These are phyloP conservation scores for Picochlorum sp. DNA, from an alignment of 139 green algal genomes.

Conservation along the genomic window DNA sequence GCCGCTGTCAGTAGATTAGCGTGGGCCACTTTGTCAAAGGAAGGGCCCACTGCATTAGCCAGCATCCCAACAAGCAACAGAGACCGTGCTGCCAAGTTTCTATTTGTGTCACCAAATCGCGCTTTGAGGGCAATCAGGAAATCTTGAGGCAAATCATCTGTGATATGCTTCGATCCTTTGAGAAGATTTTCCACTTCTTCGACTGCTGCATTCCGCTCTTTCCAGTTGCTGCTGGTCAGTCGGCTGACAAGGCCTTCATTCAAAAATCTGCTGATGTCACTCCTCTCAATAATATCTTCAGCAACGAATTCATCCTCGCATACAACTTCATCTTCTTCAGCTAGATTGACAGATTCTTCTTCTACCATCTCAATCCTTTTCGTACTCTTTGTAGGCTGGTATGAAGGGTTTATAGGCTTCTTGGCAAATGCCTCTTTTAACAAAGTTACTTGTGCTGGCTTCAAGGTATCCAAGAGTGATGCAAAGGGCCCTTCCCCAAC, in stretches of 20 bases:
- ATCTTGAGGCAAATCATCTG: slow-evolving; percentile 30
- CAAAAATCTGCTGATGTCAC: slow-evolving; percentile 61
- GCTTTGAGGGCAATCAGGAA: slow-evolving; percentile 12
- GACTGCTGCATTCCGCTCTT: slow-evolving; percentile 79
- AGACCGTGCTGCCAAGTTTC: slow-evolving; percentile 69
- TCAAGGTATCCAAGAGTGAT: slow-evolving; percentile 64
- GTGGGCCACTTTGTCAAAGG: slow-evolving; percentile 44
- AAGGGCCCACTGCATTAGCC: slow-evolving; percentile 68
- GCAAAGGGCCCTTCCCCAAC: slow-evolving; percentile 36
- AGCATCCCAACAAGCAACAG: slow-evolving; percentile 66
- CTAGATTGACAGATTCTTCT: neutral
- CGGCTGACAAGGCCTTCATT: slow-evolving; percentile 34
- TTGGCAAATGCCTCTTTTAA: slow-evolving; percentile 79
- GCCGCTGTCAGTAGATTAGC: slow-evolving; percentile 40
- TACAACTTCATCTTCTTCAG: slow-evolving; percentile 3
- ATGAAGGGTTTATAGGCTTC: slow-evolving; percentile 42
- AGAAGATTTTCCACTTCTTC: slow-evolving; percentile 57
- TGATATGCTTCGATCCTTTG: slow-evolving; percentile 34
- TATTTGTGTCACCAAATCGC: slow-evolving; percentile 83
- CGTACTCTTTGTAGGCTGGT: neutral
- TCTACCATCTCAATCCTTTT: neutral
- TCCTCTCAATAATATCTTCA: slow-evolving; percentile 62
- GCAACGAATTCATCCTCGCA: neutral
- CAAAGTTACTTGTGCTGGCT: slow-evolving; percentile 80
- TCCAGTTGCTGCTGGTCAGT: slow-evolving; percentile 74